Conservation (phyloP, 2,329 filamentous ascomycete species). For the Aspergillus sergii region DNA sequence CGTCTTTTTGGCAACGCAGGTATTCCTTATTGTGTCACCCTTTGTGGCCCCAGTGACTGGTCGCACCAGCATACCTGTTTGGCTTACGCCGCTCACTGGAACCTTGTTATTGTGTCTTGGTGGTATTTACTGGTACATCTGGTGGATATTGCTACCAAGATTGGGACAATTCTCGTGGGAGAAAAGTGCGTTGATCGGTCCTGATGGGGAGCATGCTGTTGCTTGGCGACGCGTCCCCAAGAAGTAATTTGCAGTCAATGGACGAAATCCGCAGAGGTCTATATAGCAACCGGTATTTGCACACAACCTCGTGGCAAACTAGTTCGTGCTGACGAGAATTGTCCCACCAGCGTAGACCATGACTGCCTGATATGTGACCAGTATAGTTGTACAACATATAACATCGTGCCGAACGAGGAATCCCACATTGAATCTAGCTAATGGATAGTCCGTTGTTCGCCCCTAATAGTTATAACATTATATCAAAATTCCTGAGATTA, state of each 20-base stretch:
- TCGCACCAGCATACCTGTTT: slow-evolving; percentile 54
- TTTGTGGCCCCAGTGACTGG: slow-evolving; percentile 51
- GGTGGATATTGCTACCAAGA: background rate
- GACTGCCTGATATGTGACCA: too few relatives aligned
- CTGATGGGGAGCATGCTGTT: background rate
- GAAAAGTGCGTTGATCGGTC: background rate
- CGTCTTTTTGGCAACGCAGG: slow-evolving; percentile 64
- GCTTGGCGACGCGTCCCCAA: background rate
- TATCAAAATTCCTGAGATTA: too few relatives aligned
- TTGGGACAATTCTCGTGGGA: background rate
- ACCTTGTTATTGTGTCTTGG: slow-evolving; percentile 49
- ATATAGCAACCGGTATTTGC: background rate
- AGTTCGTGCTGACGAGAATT: too few relatives aligned
- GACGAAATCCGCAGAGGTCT: background rate
- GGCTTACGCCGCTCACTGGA: slow-evolving; percentile 51
- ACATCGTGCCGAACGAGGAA: too few relatives aligned
- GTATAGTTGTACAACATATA: too few relatives aligned
- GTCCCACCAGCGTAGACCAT: too few relatives aligned
- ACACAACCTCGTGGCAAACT: background rate
- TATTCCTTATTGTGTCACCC: slow-evolving; percentile 63
- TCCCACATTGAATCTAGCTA: too few relatives aligned
- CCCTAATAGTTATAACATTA: too few relatives aligned
- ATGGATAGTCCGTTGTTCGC: too few relatives aligned
- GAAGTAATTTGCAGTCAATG: background rate
- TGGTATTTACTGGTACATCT: slow-evolving; percentile 48